phyloP scores from a whole-genome alignment of 768 basidiomycete species.

The Hypsizygus marmoreus region DNA sequence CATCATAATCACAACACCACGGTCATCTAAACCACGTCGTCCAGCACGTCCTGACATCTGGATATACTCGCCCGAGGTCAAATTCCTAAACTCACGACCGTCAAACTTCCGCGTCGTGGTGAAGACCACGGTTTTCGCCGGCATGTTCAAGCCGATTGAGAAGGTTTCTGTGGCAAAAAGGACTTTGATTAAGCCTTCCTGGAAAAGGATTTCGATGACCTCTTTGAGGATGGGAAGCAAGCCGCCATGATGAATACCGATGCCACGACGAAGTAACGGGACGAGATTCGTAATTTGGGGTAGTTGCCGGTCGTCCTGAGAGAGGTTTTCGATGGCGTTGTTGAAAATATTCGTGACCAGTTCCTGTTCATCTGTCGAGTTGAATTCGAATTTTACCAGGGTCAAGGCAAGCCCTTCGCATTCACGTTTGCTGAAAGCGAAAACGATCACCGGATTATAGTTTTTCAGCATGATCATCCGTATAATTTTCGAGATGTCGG shows the following conservation, averaged over 20 bases:
- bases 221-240: slow-evolving; percentile 97
- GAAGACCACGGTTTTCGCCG: slow-evolving; percentile 99
- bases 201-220: slow-evolving; percentile 98
- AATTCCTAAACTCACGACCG: slow-evolving; percentile 89
- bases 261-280: slow-evolving; percentile 90
- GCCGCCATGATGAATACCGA: slow-evolving; percentile 98
- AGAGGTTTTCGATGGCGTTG: slow-evolving; percentile 89
- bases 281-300: slow-evolving; percentile 93
- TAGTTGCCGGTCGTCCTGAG: slow-evolving; percentile 83
- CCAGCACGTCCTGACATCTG: slow-evolving; percentile 99
- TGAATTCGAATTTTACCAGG: slow-evolving; percentile 96
- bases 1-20: slow-evolving; percentile 99
- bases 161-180: slow-evolving; percentile 99
- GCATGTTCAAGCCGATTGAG: slow-evolving; percentile 98
- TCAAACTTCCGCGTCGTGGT: slow-evolving; percentile 95
- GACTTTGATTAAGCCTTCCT: slow-evolving; percentile 96
- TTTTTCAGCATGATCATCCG: slow-evolving; percentile 98
- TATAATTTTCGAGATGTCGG: slow-evolving; percentile 96
- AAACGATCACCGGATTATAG: slow-evolving; percentile 97
- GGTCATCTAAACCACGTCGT: slow-evolving; percentile 93
- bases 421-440: slow-evolving; percentile 97
- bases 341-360: slow-evolving; percentile 87
- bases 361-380: slow-evolving; percentile 88
- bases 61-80: slow-evolving; percentile 96
- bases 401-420: slow-evolving; percentile 91